These are phyloP conservation scores for Phyllosticta citrichinensis DNA, from an alignment of 2,329 filamentous ascomycete genomes.

Conservation along the genomic window DNA sequence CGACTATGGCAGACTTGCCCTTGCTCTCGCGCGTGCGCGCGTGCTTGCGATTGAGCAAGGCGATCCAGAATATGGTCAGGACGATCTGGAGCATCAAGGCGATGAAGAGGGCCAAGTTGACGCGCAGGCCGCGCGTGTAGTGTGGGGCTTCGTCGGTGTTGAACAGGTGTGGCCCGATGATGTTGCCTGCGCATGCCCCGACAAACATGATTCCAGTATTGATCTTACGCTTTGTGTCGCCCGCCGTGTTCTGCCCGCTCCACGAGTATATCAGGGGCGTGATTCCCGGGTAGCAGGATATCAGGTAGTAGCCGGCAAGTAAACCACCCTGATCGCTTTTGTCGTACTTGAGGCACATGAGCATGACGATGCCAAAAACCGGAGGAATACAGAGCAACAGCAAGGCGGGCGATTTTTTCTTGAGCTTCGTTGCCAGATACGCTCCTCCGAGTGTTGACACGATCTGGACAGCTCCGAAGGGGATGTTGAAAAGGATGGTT, in stretches of 20 bases:
- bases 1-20: slow-evolving; percentile 49
- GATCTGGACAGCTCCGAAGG: slow-evolving; percentile 51
- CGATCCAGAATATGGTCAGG: slow-evolving; percentile 38
- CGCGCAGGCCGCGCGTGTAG: slow-evolving; percentile 48
- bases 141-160: slow-evolving; percentile 49
- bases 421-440: slow-evolving; percentile 43
- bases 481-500: slow-evolving; percentile 52
- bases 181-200: slow-evolving; percentile 55
- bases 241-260: slow-evolving; percentile 54
- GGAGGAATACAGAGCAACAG: slow-evolving; percentile 46
- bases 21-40: slow-evolving; percentile 43
- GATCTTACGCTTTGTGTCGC: slow-evolving; percentile 60
- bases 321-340: slow-evolving; percentile 39
- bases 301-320: slow-evolving; percentile 49
- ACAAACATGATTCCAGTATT: slow-evolving; percentile 56
- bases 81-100: slow-evolving; percentile 44
- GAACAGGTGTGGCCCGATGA: slow-evolving; percentile 56
- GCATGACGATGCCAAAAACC: slow-evolving; percentile 45
- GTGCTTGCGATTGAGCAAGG: slow-evolving; percentile 46
- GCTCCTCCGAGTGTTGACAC: slow-evolving; percentile 50
- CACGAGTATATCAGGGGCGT: slow-evolving; percentile 52
- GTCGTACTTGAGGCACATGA: slow-evolving; percentile 41
- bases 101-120: slow-evolving; percentile 53
- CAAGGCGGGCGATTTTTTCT: slow-evolving; percentile 47
- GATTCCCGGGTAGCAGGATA: slow-evolving; percentile 51